Evolutionary conservation across 1,284 basidiomycete species (phyloP).

Genomic region (Schizophyllum commune): DNA sequence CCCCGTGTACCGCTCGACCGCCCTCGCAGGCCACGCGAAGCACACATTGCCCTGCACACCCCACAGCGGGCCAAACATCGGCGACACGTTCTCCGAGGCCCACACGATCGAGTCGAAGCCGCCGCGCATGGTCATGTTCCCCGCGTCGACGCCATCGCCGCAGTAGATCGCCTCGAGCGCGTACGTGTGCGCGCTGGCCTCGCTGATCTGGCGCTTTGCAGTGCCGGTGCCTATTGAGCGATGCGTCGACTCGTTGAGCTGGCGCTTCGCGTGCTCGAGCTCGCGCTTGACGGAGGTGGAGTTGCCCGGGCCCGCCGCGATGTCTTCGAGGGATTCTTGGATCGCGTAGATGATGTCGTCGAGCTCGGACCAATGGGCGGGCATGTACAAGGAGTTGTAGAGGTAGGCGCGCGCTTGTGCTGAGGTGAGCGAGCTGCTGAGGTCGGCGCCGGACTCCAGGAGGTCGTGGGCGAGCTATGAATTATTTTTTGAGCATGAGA

Average conservation of each 20-base stretch:
- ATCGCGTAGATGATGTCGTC: neutral
- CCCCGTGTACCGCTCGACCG: conserved; percentile 2
- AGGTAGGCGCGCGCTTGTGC: neutral
- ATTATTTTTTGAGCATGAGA: neutral
- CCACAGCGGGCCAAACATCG: conserved; percentile 1
- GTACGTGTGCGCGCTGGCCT: neutral
- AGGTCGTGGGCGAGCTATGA: neutral
- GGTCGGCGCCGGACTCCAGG: neutral
- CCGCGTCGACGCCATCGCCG: neutral
- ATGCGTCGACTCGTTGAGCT: too few relatives aligned
- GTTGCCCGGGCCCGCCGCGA: neutral
- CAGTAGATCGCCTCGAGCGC: neutral
- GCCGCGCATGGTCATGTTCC: neutral
- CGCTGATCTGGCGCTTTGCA: too few relatives aligned
- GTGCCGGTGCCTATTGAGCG: too few relatives aligned
- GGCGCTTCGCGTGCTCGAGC: neutral
- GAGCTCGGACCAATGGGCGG: neutral
- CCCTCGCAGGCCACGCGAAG: conserved; percentile 2
- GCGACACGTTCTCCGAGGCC: neutral
- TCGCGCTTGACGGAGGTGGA: neutral
- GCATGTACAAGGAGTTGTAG: neutral
- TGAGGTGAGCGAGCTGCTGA: neutral
- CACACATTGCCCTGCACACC: neutral
- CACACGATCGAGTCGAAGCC: neutral
- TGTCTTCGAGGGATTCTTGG: neutral